These are phyloP conservation scores for Caloboletus inedulis DNA, from an alignment of 1,284 basidiomycete genomes.

Conservation along the genomic window DNA sequence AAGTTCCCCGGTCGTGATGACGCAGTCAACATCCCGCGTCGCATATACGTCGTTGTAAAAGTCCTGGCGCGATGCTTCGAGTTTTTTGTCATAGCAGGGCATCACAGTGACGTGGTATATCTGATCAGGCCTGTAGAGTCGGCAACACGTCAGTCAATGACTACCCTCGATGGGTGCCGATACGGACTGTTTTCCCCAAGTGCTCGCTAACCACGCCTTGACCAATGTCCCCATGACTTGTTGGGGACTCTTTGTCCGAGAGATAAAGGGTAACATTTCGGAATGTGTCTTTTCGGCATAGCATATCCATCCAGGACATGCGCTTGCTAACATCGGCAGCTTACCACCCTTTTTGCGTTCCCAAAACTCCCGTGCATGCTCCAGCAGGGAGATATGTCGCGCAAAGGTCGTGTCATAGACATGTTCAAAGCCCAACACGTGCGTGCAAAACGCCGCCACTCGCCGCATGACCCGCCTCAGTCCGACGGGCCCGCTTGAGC, in stretches of 20 bases:
- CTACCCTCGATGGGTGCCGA: slow-evolving; percentile 1
- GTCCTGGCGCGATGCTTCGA: slow-evolving; percentile 92
- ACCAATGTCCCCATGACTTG: slow-evolving; percentile 93
- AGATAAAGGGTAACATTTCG: slow-evolving; percentile 90
- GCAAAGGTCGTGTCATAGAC: slow-evolving; percentile 96
- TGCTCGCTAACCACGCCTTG: slow-evolving; percentile 76
- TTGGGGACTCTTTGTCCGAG: slow-evolving; percentile 87
- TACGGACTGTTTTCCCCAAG: slow-evolving; percentile 65
- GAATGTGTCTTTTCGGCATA: slow-evolving; percentile 98
- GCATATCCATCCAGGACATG: slow-evolving; percentile 99
- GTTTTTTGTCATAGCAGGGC: slow-evolving; percentile 99
- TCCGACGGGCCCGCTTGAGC: slow-evolving; percentile 47
- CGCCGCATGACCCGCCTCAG: slow-evolving; percentile 65
- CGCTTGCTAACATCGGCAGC: slow-evolving; percentile 91
- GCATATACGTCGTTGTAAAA: slow-evolving; percentile 80
- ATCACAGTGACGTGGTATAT: slow-evolving; percentile 97
- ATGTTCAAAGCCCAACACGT: slow-evolving; percentile 64
- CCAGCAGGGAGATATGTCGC: slow-evolving; percentile 79
- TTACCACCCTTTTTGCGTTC: slow-evolving; percentile 54
- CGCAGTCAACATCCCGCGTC: slow-evolving; percentile 94
- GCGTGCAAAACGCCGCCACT: slow-evolving; percentile 60
- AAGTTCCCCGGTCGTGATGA: slow-evolving; percentile 95
- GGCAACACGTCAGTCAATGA: slow-evolving; percentile 15
- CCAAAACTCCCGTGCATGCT: slow-evolving; percentile 80
- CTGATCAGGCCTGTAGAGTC: slow-evolving; percentile 59